Conservation (phyloP, 345 rosid genomes). For the Ricinus communis region DNA sequence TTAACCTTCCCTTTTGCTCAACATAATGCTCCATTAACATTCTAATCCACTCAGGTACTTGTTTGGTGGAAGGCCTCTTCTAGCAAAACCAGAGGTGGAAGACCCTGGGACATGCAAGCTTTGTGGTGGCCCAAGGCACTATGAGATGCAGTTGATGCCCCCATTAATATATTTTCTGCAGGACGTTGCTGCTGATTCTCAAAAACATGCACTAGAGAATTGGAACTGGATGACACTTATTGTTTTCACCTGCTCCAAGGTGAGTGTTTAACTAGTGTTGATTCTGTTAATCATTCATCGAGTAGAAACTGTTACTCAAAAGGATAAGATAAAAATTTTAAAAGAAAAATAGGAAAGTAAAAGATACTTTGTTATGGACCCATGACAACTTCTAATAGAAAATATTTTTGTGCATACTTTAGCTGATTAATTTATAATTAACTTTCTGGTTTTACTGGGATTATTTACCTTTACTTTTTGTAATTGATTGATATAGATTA, state of each 20-base stretch:
- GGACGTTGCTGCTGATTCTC: conserved; percentile 53
- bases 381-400: background rate
- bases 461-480: background rate
- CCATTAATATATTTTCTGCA: conserved; percentile 73
- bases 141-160: conserved; percentile 93
- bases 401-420: background rate
- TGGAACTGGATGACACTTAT: conserved; percentile 93
- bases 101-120: conserved; percentile 51
- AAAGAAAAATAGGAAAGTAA: background rate
- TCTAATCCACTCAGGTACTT: conserved; percentile 52
- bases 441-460: background rate
- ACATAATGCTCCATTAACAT: background rate
- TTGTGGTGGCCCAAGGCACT: conserved; percentile 63
- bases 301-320: background rate
- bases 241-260: conserved; percentile 80
- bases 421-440: background rate
- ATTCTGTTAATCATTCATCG: background rate
- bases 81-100: conserved; percentile 44
- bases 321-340: background rate
- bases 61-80: conserved; percentile 65
- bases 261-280: conserved; percentile 16
- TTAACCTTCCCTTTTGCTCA: background rate
- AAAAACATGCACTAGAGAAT: conserved; percentile 47
- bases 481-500: background rate
- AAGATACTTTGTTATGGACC: background rate